Evolutionary conservation across 441 rosid species (phyloP).

Genomic region (Gossypium aridum): DNA sequence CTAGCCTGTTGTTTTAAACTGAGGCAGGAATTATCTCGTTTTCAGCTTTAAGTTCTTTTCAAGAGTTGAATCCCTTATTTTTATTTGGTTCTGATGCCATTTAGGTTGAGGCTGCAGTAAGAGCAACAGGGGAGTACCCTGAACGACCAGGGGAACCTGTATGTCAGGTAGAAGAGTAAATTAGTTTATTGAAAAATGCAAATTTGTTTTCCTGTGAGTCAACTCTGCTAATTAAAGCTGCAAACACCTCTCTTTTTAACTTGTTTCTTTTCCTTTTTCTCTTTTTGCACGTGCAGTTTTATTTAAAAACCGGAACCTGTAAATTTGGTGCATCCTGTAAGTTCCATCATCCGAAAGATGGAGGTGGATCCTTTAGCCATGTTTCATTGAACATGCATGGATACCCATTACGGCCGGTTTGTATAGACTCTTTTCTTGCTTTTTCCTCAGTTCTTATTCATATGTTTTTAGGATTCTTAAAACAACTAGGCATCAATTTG

Average conservation of each 20-base stretch:
- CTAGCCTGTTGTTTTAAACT: background rate
- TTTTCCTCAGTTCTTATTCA: background rate
- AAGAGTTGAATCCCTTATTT: background rate
- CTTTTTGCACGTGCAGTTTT: slow-evolving; percentile 49
- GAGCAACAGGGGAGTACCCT: slow-evolving; percentile 93
- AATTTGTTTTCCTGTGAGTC: background rate
- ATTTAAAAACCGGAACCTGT: slow-evolving; percentile 86
- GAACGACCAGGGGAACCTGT: slow-evolving; percentile 77
- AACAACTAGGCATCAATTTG: background rate
- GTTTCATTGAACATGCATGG: slow-evolving; percentile 63
- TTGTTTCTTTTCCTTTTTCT: background rate
- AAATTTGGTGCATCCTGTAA: slow-evolving; percentile 98
- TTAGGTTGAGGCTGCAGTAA: slow-evolving; percentile 90
- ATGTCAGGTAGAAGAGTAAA: slow-evolving; percentile 54
- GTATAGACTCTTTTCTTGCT: slow-evolving; percentile 16
- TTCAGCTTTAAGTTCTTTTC: background rate
- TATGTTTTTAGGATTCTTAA: background rate
- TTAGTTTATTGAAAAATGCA: background rate
- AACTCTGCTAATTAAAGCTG: background rate
- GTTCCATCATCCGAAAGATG: slow-evolving; percentile 89
- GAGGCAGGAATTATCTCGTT: background rate
- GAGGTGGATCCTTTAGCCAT: slow-evolving; percentile 63
- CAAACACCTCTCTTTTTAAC: background rate
- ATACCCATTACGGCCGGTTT: slow-evolving; percentile 78
- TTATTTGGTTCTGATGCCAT: slow-evolving; percentile 10